Evolutionary conservation across 257 asterid species (phyloP), one percentile per base, ranked within the genome.

Genomic region (Fraxinus cuspidata): DNA sequence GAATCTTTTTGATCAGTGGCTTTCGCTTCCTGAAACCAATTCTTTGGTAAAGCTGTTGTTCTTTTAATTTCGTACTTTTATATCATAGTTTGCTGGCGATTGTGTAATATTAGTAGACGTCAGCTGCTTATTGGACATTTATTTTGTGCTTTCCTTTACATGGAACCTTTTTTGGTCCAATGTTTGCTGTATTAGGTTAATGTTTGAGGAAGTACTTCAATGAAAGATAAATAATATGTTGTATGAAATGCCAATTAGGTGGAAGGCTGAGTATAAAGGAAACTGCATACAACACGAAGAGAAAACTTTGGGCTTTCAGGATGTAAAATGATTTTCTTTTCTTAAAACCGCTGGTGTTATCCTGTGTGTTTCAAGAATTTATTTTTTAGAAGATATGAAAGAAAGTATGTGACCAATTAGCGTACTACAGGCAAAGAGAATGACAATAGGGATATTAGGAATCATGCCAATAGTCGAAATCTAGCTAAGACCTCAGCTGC

Each of bases 1-100:
- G 83, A 90, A 89, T 88, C 92, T 94, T 32, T 94, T 87, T 70
- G 97, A 94, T 86, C 96, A 91, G 84, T 94, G 99, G 99, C 95
- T 94, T 51, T 92, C 99, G 78, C 96, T 92, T 34, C 95, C 97
- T 21, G 99, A 94, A 60, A 90, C 97, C 80, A 75, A 83, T 67
- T 79, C 90, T 2, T 80, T 94, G 99, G 99, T 94, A 92, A 83
- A 1, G 35, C 13, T 3, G 15, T 32, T 77, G 70, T 13, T 21
- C n/a, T 31, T 63, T 16, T 79, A 60, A 11, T 42, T 76, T 29
- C 8, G 16, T 23, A 51, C n/a, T 70, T 28, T 63, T 12, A 34
- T 56, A 28, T 70, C 28, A 63, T n/a, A 23, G 47, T 47, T 9
- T 47, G 44, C 75, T 1, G 31, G n/a, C 27, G 76, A 47, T 28